These are phyloP conservation scores for Teratosphaeriaceae sp. DNA, from an alignment of 2,329 filamentous ascomycete genomes.

Conservation along the genomic window DNA sequence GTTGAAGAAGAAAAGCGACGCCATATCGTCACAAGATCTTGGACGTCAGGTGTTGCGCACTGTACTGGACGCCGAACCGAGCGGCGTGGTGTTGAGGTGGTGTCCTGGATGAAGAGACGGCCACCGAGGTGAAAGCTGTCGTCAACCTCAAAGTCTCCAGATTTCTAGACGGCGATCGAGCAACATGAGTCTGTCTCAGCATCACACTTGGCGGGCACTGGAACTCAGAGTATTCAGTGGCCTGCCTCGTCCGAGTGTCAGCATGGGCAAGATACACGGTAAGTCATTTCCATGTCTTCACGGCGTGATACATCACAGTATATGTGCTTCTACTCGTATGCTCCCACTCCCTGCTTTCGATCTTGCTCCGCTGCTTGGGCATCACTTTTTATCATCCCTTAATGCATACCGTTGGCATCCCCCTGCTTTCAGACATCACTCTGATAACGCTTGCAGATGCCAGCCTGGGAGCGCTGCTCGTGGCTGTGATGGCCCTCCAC, in stretches of 20 bases:
- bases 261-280: background rate
- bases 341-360: background rate
- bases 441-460: no score
- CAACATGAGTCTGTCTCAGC: slow-evolving; percentile 11
- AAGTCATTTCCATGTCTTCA: no score
- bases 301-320: no score
- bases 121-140: slow-evolving; percentile 2
- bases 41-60: background rate
- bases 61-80: no score
- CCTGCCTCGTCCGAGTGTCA: background rate
- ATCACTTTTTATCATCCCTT: no score
- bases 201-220: slow-evolving; percentile 10
- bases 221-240: slow-evolving; percentile 1
- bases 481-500: slow-evolving; percentile 37
- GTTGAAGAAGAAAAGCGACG: slow-evolving; percentile 59
- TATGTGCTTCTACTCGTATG: background rate
- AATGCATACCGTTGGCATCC: no score
- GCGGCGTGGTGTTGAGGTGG: no score
- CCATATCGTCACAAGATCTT: slow-evolving; percentile 12
- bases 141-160: background rate
- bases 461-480: slow-evolving; percentile 43
- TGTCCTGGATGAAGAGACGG: background rate
- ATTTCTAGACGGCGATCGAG: no score
- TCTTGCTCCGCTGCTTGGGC: background rate
- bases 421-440: no score